Conservation (phyloP, 2,329 filamentous ascomycete species). For the Mollisiaceae sp. region DNA sequence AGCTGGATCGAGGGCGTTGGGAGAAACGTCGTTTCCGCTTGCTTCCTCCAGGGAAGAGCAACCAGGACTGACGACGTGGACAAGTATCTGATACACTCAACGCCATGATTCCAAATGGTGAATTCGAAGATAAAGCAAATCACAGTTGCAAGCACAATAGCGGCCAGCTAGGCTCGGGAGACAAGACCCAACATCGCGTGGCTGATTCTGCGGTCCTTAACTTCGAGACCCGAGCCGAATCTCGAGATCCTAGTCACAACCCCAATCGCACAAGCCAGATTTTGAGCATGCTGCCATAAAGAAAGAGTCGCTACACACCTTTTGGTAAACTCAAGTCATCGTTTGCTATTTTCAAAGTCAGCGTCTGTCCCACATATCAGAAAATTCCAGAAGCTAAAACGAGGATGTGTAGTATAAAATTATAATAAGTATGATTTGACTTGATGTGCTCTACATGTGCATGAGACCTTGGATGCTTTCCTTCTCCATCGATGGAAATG, state of each 20-base stretch:
- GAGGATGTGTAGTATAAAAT: neutral
- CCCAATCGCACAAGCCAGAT: neutral
- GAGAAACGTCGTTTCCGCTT: no score
- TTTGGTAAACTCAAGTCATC: conserved; percentile 70
- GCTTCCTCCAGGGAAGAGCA: no score
- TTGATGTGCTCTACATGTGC: no score
- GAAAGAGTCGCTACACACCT: conserved; percentile 49
- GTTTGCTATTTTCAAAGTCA: conserved; percentile 51
- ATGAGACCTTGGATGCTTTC: no score
- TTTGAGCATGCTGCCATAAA: neutral
- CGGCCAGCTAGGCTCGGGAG: no score
- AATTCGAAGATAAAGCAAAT: no score
- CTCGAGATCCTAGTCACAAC: neutral
- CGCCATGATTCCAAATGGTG: no score
- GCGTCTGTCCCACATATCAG: conserved; percentile 38
- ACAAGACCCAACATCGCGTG: neutral
- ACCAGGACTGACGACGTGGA: no score
- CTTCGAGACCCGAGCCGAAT: neutral
- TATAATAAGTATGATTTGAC: neutral
- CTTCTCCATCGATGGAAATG: neutral
- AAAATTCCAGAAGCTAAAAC: neutral
- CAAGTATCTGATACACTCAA: no score
- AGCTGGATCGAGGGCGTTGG: no score
- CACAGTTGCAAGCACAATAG: no score
- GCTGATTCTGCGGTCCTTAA: neutral